phyloP scores from a whole-genome alignment of 805 yeast genomes.

The Pichia sporocuriosa region DNA sequence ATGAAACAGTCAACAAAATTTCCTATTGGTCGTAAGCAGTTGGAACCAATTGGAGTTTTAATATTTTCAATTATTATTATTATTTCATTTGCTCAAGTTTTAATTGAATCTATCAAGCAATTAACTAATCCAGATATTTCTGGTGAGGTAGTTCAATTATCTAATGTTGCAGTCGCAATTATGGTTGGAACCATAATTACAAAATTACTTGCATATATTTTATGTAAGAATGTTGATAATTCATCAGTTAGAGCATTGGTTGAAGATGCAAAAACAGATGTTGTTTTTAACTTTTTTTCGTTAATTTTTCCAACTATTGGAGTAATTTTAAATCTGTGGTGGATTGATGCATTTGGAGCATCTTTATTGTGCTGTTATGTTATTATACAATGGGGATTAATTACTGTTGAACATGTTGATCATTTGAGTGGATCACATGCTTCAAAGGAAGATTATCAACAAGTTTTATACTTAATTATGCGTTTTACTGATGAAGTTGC shows the following conservation, averaged over 20 bases:
- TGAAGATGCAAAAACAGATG: conserved; percentile 76
- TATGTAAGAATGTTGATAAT: conserved; percentile 56
- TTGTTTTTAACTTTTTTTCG: conserved; percentile 65
- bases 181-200: conserved; percentile 58
- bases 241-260: conserved; percentile 72
- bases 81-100: conserved; percentile 65
- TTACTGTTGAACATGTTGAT: conserved; percentile 65
- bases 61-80: conserved; percentile 68
- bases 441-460: conserved; percentile 52
- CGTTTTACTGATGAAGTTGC: conserved; percentile 64
- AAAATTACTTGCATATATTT: conserved; percentile 54
- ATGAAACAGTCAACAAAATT: conserved; percentile 32
- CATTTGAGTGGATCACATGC: conserved; percentile 74
- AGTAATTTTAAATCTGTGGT: conserved; percentile 45
- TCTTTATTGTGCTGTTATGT: conserved; percentile 54
- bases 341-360: conserved; percentile 76
- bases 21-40: conserved; percentile 66
- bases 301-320: conserved; percentile 65
- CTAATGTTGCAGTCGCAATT: conserved; percentile 43
- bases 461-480: conserved; percentile 57
- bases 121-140: conserved; percentile 30
- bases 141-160: conserved; percentile 41
- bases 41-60: conserved; percentile 74
- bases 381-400: conserved; percentile 54
- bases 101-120: conserved; percentile 50